Base-by-base conservation (phyloP, 2,329 filamentous ascomycete species). In the Calonectria pauciramosa region DNA sequence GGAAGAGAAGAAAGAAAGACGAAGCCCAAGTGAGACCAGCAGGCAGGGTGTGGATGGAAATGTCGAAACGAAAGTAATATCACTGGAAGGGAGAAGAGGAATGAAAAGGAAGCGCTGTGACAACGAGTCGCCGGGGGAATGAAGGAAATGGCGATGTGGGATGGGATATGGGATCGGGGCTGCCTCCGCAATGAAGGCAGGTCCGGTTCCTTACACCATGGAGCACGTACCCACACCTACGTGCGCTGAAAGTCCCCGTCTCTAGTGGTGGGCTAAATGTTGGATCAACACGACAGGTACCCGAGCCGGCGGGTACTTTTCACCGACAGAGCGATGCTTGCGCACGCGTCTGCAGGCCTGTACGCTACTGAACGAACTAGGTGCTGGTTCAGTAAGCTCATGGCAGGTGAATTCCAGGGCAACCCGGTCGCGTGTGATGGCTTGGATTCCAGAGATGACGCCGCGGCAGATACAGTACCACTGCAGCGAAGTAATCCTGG, bases 61-160 rank as follows among this genome's bases (percentile, higher is more conserved):
- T 59, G 56, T 59, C 71, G 38, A 65, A 67, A 59, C 51, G 41
- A 56, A 70, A 44, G 36, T 34, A 70, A 52, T 52, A 54, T 59
- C 59, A 44, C 63, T 41, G 20, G 54, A 70, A 70, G 67, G 67
- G 71, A 49, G 67, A 56, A 36, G 32, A 70, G 71, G 71, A 70
- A 73, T 70, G 71, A 52, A 73, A 60, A 69, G 66, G 68, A 60
- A 68, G 56, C 71, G 56, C 60, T 70, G 32, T 51, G 59, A 60
- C 60, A 60, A 67, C 60, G 47, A 47, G 68, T 47, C 34, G 23
- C 34, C 36, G 68, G 36, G 68, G 68, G 68, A 52, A 66, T 71
- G 68, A 70, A 73, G 71, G 66, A 63, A 73, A 73, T 73, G 71
- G 67, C 38, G 71, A 73, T 73, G 68, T 70, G 66, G 44, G 64